Conservation (phyloP, 2,329 filamentous ascomycete genomes). For the Microcyclosporella mali region DNA sequence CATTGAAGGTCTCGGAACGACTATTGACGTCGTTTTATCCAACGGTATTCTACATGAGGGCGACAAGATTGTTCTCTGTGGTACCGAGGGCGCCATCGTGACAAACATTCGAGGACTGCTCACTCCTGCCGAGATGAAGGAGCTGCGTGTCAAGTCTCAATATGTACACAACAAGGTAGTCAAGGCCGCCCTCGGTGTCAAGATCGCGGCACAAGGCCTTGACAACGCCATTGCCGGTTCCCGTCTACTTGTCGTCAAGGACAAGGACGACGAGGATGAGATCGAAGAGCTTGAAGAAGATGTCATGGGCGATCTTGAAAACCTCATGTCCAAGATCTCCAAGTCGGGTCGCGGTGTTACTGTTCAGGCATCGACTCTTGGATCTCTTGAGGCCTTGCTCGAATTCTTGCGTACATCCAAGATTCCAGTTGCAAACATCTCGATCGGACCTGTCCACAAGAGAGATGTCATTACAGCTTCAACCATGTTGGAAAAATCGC, state of each 20-base stretch:
- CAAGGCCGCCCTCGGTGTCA: conserved; percentile 96
- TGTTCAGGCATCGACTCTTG: conserved; percentile 93
- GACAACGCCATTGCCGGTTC: conserved; percentile 96
- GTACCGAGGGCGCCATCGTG: conserved; percentile 90
- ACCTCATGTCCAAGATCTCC: conserved; percentile 83
- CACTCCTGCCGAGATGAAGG: conserved; percentile 86
- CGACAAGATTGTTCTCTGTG: conserved; percentile 89
- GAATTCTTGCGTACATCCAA: conserved; percentile 95
- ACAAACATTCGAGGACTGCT: conserved; percentile 93
- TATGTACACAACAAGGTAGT: conserved; percentile 99
- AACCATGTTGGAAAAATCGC: conserved; percentile 91
- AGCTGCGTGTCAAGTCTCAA: conserved; percentile 87
- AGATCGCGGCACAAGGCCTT: conserved; percentile 93
- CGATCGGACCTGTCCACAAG: conserved; percentile 95
- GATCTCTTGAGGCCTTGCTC: conserved; percentile 89
- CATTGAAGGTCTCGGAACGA: conserved; percentile 97
- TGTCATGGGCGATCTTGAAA: conserved; percentile 89
- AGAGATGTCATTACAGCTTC: conserved; percentile 91
- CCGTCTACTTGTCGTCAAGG: conserved; percentile 84
- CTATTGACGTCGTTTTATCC: conserved; percentile 92
- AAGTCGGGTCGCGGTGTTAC: conserved; percentile 91
- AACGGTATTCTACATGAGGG: conserved; percentile 94
- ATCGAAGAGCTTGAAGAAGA: conserved; percentile 87
- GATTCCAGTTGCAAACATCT: conserved; percentile 95
- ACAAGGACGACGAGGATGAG: conserved; percentile 75